Percentiles rank a stretch among this genome's conserved stretches.
phyloP scores from a whole-genome alignment of 1,139 yeast species.

The Blastobotrys raffinosifermentans region DNA sequence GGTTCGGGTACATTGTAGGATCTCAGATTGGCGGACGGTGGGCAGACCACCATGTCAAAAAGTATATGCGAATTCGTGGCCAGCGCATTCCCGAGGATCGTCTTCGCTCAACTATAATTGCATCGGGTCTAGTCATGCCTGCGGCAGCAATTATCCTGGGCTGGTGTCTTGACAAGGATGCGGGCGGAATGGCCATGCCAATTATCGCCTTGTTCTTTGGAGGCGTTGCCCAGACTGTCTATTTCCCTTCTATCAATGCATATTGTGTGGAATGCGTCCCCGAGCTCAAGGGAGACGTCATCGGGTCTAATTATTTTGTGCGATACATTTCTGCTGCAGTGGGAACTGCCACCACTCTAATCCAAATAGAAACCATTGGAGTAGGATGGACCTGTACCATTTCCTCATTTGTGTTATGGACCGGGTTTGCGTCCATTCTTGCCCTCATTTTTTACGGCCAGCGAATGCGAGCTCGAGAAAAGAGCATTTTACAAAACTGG shows the following conservation, averaged over 20 bases:
- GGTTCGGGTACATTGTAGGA: constrained; percentile 44
- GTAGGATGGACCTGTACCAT: constrained; percentile 49
- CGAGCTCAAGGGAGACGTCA: constrained; percentile 46
- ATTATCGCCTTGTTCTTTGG: constrained; percentile 42
- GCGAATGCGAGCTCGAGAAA: constrained; percentile 8
- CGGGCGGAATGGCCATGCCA: constrained; percentile 52
- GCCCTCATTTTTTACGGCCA: constrained; percentile 12
- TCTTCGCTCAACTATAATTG: constrained; percentile 36
- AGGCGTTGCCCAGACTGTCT: constrained; percentile 46
- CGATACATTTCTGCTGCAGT: constrained; percentile 47
- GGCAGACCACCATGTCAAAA: constrained; percentile 43
- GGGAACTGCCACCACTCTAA: constrained; percentile 44
- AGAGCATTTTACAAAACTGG: too few relatives aligned
- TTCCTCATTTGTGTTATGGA: constrained; percentile 33
- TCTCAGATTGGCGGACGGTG: constrained; percentile 46
- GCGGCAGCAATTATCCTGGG: constrained; percentile 44
- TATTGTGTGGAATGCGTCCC: constrained; percentile 55
- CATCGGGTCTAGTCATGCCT: constrained; percentile 41
- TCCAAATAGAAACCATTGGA: constrained; percentile 43
- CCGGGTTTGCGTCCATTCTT: constrained; percentile 10
- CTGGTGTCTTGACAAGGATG: constrained; percentile 43
- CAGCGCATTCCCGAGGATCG: constrained; percentile 48
- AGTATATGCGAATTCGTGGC: constrained; percentile 41
- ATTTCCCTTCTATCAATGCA: constrained; percentile 47
- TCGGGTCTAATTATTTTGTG: constrained; percentile 46